Percentiles rank a stretch among this genome's conserved stretches.
Conservation (phyloP, 2,329 filamentous ascomycete genomes). For the Lecanicillium sp. region DNA sequence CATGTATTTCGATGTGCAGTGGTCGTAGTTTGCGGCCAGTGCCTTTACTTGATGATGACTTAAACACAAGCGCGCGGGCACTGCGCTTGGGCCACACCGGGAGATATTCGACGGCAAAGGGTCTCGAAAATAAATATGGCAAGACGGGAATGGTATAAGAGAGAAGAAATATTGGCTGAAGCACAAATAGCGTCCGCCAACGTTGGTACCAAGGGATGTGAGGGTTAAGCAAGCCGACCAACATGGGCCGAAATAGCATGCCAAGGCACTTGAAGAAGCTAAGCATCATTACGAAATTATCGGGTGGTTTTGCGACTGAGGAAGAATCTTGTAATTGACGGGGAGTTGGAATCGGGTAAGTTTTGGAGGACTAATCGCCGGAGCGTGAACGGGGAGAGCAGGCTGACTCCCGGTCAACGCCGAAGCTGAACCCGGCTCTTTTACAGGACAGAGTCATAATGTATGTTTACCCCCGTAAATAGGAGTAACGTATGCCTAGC, state of each 20-base stretch:
- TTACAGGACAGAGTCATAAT: no score
- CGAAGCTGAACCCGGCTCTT: no score
- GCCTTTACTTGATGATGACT: conserved; percentile 11
- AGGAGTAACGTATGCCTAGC: no score
- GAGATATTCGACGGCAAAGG: conserved; percentile 25
- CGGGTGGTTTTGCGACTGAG: no score
- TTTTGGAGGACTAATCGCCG: no score
- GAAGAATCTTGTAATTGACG: no score
- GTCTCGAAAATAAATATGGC: conserved; percentile 26
- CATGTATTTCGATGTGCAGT: conserved; percentile 35
- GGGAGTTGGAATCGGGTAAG: no score
- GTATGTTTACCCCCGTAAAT: no score
- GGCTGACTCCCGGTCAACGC: no score
- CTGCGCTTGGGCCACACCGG: conserved; percentile 17
- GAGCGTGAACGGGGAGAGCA: no score
- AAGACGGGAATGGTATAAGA: conserved; percentile 26
- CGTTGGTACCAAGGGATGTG: conserved; percentile 28
- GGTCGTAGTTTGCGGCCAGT: conserved; percentile 21
- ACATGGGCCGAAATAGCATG: conserved; percentile 17
- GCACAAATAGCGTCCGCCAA: conserved; percentile 30
- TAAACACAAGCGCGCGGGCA: conserved; percentile 27
- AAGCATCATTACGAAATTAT: neutral
- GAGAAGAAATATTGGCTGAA: conserved; percentile 31
- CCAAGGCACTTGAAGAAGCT: conserved; percentile 1
- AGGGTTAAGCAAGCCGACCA: conserved; percentile 26